Base-by-base conservation (phyloP, 208 protist genomes). In the Strigomonas galati region DNA sequence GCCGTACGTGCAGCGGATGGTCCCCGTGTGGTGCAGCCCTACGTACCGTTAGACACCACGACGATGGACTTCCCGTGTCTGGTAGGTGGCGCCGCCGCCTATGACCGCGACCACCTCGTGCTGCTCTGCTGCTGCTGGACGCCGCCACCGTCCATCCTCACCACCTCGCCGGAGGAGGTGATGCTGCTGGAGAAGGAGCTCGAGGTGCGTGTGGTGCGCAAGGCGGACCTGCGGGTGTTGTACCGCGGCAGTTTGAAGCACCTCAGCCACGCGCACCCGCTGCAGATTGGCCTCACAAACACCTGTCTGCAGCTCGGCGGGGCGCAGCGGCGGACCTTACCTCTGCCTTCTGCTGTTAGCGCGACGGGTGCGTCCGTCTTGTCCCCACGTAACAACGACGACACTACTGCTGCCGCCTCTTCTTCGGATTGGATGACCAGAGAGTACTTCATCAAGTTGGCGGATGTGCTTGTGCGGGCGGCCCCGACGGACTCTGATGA, bases 131-230 rank as follows among this genome's bases (percentile, higher is more conserved):
- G 35, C 67, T 89, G 46, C 35, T 89, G 14, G 49, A 88, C 21
- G 82, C 76, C n/a, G 62, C 63, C 49, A 67, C 75, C 30, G 61
- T 83, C 1, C 79, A 80, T 32, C 56, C 67, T 14, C 43, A 44
- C 26, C 48, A 37, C 9, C 76, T 84, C 59, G 82, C 73, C 31
- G 68, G 35, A 4, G 35, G 35, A 40, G 35, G 35, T 40, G 35
- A 4, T 40, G 35, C 35, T 40, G 35, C 35, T 63, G 32, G 73
- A 87, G 58, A 71, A 73, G 30, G 79, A 83, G 30, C 62, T 90
- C 24, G 83, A 88, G 64, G 77, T 93, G 46, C 87, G 87, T 35
- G 76, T 93, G 19, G 87, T 93, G 62, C 71, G 35, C 35, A 40
- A 40, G 35, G 10, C 35, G 35, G 35, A 40, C 35, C 35, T 40